Evolutionary conservation across 768 basidiomycete genomes (phyloP).

Genomic region (Gloeopeniophorella convolvens): DNA sequence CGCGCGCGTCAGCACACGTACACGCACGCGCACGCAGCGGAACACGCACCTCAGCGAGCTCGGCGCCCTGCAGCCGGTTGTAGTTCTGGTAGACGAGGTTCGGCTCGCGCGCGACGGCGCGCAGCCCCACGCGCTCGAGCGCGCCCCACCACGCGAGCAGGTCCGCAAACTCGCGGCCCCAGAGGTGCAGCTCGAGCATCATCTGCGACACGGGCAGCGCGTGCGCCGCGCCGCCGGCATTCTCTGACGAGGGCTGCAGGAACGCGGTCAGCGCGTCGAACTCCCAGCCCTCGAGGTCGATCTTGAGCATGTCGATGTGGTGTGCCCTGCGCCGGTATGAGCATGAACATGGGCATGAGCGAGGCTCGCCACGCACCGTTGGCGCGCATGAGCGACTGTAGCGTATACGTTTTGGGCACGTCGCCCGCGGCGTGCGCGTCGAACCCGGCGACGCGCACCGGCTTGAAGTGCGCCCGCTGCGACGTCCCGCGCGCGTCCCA

Average conservation of each 20-base stretch:
- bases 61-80: slow-evolving; percentile 23
- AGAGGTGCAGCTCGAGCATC: slow-evolving; percentile 39
- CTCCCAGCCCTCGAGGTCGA: slow-evolving; percentile 45
- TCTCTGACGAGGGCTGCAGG: slow-evolving; percentile 31
- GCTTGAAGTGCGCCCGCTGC: slow-evolving; percentile 37
- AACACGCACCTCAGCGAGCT: slow-evolving; percentile 28
- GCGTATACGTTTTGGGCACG: slow-evolving; percentile 38
- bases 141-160: slow-evolving; percentile 40
- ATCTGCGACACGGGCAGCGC: slow-evolving; percentile 41
- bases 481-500: slow-evolving; percentile 24
- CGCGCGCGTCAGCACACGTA: background rate
- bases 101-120: slow-evolving; percentile 42
- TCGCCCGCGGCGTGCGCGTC: slow-evolving; percentile 31
- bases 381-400: slow-evolving; percentile 37
- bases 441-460: slow-evolving; percentile 34
- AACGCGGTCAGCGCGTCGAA: slow-evolving; percentile 38
- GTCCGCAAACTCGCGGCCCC: slow-evolving; percentile 22
- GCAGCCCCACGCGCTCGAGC: slow-evolving; percentile 40
- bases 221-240: slow-evolving; percentile 28
- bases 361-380: slow-evolving; percentile 30
- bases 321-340: slow-evolving; percentile 23
- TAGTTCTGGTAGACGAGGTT: slow-evolving; percentile 31
- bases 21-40: slow-evolving; percentile 25
- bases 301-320: slow-evolving; percentile 37
- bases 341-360: background rate